A percentile compares a stretch with the other conserved stretches of the same genome.
Evolutionary conservation across 176 grass and related monocot genomes (phyloP).

Genomic region (Musa beccarii): DNA sequence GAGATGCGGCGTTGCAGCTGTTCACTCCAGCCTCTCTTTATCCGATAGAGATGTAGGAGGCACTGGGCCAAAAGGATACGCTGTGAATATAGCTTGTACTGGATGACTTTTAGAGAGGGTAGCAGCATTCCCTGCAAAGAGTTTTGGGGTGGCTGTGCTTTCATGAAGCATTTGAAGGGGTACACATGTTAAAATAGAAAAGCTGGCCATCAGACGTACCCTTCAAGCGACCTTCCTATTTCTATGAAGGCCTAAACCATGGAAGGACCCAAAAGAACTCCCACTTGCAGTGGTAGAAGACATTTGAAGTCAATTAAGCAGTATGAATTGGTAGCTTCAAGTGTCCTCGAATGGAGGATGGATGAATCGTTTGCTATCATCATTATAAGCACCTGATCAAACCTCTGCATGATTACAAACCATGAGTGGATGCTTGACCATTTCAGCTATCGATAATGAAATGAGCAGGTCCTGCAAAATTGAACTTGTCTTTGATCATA

Average conservation of each 20-base stretch:
- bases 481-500: no score
- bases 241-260: neutral
- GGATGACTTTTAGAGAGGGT: neutral
- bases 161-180: neutral
- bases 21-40: neutral
- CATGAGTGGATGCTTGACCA: no score
- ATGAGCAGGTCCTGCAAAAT: no score
- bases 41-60: neutral
- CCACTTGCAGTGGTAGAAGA: neutral
- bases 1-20: no score
- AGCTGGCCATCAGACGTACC: neutral
- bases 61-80: neutral
- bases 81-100: neutral
- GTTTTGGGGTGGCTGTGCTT: neutral
- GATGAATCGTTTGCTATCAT: no score
- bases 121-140: neutral
- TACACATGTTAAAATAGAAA: conserved; percentile 2
- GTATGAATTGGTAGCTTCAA: no score
- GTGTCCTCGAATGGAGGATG: no score
- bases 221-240: neutral
- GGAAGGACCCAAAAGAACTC: neutral
- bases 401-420: no score
- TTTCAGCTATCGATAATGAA: no score
- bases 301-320: neutral
- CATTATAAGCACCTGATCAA: no score